A percentile compares a stretch with the other conserved stretches of the same genome.
These are phyloP conservation scores for Phialocephala subalpina DNA, from an alignment of 2,329 filamentous ascomycete species.

Conservation along the genomic window DNA sequence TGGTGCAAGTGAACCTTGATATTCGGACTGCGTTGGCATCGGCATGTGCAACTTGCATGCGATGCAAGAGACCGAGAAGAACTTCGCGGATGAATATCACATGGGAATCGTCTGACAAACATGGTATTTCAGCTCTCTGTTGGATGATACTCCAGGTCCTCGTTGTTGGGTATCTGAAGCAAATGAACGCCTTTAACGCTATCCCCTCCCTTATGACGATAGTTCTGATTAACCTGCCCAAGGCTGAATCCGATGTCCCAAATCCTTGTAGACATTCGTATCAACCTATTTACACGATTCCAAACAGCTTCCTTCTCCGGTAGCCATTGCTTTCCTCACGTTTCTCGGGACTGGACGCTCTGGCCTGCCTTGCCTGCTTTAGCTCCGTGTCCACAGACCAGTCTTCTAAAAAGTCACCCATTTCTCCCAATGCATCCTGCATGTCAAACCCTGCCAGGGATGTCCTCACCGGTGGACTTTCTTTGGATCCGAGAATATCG, in stretches of 20 bases:
- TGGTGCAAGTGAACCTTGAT: neutral
- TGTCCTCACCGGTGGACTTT: neutral
- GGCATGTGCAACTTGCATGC: neutral
- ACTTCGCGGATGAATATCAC: neutral
- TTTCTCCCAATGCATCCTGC: constrained; percentile 40
- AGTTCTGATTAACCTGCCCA: neutral
- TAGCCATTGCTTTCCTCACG: constrained; percentile 23
- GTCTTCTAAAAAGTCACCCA: constrained; percentile 42
- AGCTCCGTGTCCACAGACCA: constrained; percentile 51
- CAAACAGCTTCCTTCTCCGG: constrained; percentile 35
- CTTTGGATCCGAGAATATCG: neutral
- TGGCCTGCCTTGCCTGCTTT: constrained; percentile 45
- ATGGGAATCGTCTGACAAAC: neutral
- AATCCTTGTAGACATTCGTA: neutral
- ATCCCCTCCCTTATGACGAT: constrained; percentile 2
- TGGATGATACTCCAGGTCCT: neutral
- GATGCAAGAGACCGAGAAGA: constrained; percentile 1
- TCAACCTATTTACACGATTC: constrained; percentile 24
- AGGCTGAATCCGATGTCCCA: constrained; percentile 5
- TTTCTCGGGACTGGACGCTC: constrained; percentile 14
- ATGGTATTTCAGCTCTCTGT: neutral
- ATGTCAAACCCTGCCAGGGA: constrained; percentile 32
- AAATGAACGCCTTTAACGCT: constrained; percentile 19
- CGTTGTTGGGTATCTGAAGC: constrained; percentile 27
- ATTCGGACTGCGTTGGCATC: neutral